Evolutionary conservation across 768 basidiomycete species (phyloP), one percentile per base, ranked within the genome.

Genomic region (Leccinum longicurvipes): DNA sequence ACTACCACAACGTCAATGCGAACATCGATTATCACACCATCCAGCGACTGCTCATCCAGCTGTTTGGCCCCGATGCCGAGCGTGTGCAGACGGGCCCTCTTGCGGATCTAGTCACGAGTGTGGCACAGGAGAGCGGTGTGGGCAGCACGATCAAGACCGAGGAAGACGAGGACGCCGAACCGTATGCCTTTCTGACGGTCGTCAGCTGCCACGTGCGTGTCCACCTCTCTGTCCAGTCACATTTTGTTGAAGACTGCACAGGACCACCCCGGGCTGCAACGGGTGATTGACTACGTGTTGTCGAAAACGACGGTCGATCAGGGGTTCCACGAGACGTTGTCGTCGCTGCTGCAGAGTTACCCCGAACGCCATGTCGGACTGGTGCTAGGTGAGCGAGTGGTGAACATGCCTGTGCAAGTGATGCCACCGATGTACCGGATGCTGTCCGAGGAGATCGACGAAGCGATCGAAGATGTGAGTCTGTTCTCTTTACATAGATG

Each of bases 391-490:
- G 93, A 97, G 69, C 80, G 96, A 0, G 77, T 98, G 50, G 79
- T 97, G 61, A 99, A 98, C 69, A 95, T 99, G 86, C 96, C 96
- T 0, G 87, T 93, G 14, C 92, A 98, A 63, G 84, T 94, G 32
- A 80, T 95, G 9, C 89, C 93, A 6, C 94, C 93, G 1, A 88
- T 97, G 86, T 98, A 95, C 71, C 79, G 79, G 44, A 93, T 98
- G 89, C 78, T 98, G 23, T 74, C 77, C 0, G 85, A 90, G 47
- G 96, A 99, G 69, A 75, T 97, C n/a, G 76, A 83, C 34, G 83
- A 79, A 75, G 90, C 89, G 3, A 71, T 82, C 34, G 76, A 80
- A 48, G 84, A 87, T 49, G 91, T 88, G 55, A 51, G 82, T 75
- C 1, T 51, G 54, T 17, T 12, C n/a, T 25, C 6, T 28, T 3